Evolutionary conservation across 495 filamentous ascomycete genomes (phyloP).

Genomic region (Hamigera avellanea): DNA sequence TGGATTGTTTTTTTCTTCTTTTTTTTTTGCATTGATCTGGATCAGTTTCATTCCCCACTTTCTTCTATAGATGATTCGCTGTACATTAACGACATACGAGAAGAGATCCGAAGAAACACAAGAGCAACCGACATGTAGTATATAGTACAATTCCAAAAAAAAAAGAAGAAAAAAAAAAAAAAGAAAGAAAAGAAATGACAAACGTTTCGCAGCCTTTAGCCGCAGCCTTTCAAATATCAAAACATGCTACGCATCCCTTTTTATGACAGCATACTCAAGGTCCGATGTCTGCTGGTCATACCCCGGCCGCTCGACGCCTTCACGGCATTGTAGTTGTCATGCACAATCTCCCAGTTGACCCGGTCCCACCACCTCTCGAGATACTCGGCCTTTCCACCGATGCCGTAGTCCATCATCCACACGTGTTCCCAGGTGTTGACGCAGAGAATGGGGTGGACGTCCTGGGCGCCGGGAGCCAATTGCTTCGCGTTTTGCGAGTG

Average conservation of each 20-base stretch:
- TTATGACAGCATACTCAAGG: slow-evolving; percentile 19
- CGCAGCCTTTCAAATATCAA: too few relatives aligned
- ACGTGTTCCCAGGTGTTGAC: slow-evolving; percentile 96
- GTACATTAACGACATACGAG: slow-evolving; percentile 5
- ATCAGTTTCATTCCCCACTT: background rate
- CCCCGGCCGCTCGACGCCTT: slow-evolving; percentile 12
- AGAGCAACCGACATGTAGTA: slow-evolving; percentile 5
- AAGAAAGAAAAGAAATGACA: slow-evolving; percentile 1
- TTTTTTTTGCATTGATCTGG: background rate
- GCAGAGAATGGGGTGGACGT: slow-evolving; percentile 68
- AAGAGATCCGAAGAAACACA: slow-evolving; percentile 1
- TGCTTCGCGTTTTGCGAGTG: slow-evolving; percentile 30
- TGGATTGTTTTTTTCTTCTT: too few relatives aligned
- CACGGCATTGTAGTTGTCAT: slow-evolving; percentile 32
- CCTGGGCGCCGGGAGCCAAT: slow-evolving; percentile 55
- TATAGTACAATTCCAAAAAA: slow-evolving; percentile 20
- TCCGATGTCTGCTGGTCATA: slow-evolving; percentile 13
- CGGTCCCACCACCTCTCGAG: slow-evolving; percentile 74
- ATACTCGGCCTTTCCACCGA: slow-evolving; percentile 66
- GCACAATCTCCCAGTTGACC: slow-evolving; percentile 75
- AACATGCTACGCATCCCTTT: background rate
- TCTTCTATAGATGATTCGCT: slow-evolving; percentile 9
- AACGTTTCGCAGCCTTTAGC: too few relatives aligned
- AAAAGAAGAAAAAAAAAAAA: slow-evolving; percentile 5
- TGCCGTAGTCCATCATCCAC: slow-evolving; percentile 76